phyloP scores from a whole-genome alignment of 1,284 basidiomycete genomes.

The Apiotrichum gracile region DNA sequence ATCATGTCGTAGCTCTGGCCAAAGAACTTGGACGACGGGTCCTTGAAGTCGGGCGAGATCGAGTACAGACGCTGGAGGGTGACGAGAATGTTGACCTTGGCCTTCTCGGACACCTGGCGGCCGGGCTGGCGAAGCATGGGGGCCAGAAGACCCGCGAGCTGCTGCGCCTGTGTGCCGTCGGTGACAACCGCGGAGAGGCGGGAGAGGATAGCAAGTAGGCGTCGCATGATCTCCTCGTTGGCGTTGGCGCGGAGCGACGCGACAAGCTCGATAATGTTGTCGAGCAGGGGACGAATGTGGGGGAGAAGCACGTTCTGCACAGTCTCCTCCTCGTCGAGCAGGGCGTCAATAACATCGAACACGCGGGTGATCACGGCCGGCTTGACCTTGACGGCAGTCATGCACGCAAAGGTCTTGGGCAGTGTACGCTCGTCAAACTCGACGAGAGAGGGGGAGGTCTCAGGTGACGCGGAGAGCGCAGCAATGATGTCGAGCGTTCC shows the following conservation, averaged over 20 bases:
- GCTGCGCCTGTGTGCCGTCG: conserved; percentile 65
- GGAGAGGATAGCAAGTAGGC: conserved; percentile 76
- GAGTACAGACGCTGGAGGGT: conserved; percentile 69
- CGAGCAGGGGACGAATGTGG: conserved; percentile 68
- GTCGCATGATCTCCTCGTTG: conserved; percentile 68
- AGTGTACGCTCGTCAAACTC: conserved; percentile 65
- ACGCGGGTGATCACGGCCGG: conserved; percentile 71
- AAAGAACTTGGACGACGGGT: conserved; percentile 54
- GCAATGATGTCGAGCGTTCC: conserved; percentile 82
- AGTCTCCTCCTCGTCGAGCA: conserved; percentile 54
- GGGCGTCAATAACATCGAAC: conserved; percentile 77
- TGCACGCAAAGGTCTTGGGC: conserved; percentile 71
- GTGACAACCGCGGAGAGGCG: conserved; percentile 69
- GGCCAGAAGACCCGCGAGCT: conserved; percentile 67
- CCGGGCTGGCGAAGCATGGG: conserved; percentile 75
- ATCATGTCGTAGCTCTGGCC: conserved; percentile 61
- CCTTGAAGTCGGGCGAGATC: conserved; percentile 63
- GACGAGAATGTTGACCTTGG: conserved; percentile 76
- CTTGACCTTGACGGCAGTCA: conserved; percentile 80
- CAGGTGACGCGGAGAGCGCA: conserved; percentile 62
- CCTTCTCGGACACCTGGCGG: conserved; percentile 74
- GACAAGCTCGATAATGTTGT: conserved; percentile 66
- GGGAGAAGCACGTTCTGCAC: conserved; percentile 58
- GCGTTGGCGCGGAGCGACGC: conserved; percentile 52
- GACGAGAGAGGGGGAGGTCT: conserved; percentile 61